Base-by-base conservation (phyloP, 2,329 filamentous ascomycete species). In the Zalaria sp. region DNA sequence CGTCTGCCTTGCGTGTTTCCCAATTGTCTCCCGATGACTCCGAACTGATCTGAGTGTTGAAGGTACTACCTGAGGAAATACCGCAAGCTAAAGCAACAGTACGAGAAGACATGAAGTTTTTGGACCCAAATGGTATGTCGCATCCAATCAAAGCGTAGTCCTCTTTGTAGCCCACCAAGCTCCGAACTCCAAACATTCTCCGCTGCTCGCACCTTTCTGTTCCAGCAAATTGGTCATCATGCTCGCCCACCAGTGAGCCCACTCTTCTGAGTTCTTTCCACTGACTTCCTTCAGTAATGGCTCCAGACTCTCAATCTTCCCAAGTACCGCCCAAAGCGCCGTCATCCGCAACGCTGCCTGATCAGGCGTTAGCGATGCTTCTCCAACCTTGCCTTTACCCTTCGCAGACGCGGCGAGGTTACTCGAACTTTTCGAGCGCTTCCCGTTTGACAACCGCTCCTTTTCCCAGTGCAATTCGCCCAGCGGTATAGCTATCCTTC, bases 21-120 rank as follows among this genome's bases (percentile, higher is more conserved):
- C 18, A 18, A 18, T 18, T 18, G 18, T 18, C 18, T 18, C 18
- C 18, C 18, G 18, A 18, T 7, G n/a, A 32, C 29, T 7, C 29
- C 29, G n/a, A 9, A 7, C 27, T 39, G 37, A 31, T 25, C 27
- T 26, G 25, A 6, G 37, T 37, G 10, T 47, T 52, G 47, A 59
- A 93, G 85, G 58, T 93, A 93, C 63, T 93, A 91, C 66, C 69
- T 95, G 54, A 94, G 93, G 68, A 76, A 83, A 58, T 95, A 95
- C 66, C 80, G 89, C 52, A 78, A 84, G 26, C 65, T 95, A 54
- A 79, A 81, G 55, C 81, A 91, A 65, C 73, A 85, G 57, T 95
- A 95, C 41, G 50, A 56, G 26, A 47, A 47, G 35, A 32, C 42
- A 29, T 50, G 45, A 51, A 40, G 32, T 18, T 26, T 35, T 25